Percentiles rank a stretch among this genome's conserved stretches.
phyloP scores from a whole-genome alignment of 805 yeast genomes.

The Sugiyamaella floridensis region DNA sequence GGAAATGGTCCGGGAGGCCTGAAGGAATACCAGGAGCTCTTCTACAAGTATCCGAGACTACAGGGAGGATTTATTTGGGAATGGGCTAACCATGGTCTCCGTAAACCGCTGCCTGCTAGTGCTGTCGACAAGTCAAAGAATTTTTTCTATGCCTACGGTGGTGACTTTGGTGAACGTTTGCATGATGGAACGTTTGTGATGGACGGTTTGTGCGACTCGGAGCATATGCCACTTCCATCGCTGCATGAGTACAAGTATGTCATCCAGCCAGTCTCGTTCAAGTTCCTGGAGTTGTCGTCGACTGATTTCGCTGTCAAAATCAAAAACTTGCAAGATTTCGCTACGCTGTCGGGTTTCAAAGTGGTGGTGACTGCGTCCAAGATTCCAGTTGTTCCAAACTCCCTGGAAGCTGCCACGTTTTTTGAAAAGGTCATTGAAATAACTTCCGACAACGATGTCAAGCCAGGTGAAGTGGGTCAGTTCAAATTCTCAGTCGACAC shows the following conservation, averaged over 20 bases:
- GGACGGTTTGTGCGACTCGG: constrained; percentile 33
- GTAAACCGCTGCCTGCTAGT: constrained; percentile 6
- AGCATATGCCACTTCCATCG: constrained; percentile 34
- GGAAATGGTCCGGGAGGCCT: constrained; percentile 36
- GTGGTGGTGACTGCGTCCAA: constrained; percentile 3
- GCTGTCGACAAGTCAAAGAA: constrained; percentile 11
- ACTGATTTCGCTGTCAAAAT: constrained; percentile 4
- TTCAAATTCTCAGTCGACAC: neutral
- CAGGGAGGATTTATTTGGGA: constrained; percentile 39
- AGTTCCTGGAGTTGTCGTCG: constrained; percentile 3
- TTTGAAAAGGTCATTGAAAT: constrained; percentile 1
- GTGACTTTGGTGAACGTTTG: constrained; percentile 34
- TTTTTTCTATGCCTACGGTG: constrained; percentile 30
- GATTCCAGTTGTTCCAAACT: neutral
- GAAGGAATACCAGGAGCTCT: constrained; percentile 31
- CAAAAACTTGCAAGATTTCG: constrained; percentile 9
- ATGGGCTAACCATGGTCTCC: constrained; percentile 36
- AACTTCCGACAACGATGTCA: neutral
- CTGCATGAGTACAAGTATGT: constrained; percentile 30
- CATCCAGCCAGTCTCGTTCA: constrained; percentile 28
- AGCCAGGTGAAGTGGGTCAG: constrained; percentile 3
- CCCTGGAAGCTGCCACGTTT: neutral
- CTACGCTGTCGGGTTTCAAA: constrained; percentile 4
- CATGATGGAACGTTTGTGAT: constrained; percentile 35
- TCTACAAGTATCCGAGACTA: constrained; percentile 26